phyloP scores from a whole-genome alignment of 345 rosid genomes.

The Pelargonium nanum region DNA sequence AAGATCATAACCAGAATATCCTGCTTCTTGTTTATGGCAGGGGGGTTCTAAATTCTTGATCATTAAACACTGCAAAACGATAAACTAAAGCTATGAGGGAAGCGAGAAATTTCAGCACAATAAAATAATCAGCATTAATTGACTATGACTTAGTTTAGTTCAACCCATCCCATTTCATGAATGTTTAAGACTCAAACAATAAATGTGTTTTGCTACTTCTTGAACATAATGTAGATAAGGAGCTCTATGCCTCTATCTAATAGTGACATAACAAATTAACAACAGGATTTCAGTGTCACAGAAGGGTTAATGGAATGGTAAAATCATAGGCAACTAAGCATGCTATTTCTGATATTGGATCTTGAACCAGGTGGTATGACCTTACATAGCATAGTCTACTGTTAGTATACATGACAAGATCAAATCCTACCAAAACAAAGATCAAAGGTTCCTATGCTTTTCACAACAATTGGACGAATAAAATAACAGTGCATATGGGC shows the following conservation, averaged over 20 bases:
- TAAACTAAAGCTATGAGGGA: conserved; percentile 5
- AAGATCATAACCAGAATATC: conserved; percentile 7
- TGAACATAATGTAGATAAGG: background rate
- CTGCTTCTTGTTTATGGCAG: conserved; percentile 15
- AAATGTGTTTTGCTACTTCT: background rate
- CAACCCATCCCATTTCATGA: background rate
- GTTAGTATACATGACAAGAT: too few relatives aligned
- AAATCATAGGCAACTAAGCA: too few relatives aligned
- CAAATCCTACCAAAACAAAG: too few relatives aligned
- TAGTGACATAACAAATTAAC: background rate
- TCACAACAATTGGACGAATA: too few relatives aligned
- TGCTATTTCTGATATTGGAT: too few relatives aligned
- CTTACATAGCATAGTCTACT: too few relatives aligned
- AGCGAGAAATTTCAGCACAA: background rate
- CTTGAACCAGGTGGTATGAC: too few relatives aligned
- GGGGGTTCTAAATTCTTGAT: conserved; percentile 29
- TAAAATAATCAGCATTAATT: background rate
- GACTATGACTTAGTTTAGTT: background rate
- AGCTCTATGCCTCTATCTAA: background rate
- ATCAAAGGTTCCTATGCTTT: too few relatives aligned
- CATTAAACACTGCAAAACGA: conserved; percentile 57
- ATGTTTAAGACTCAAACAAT: too few relatives aligned
- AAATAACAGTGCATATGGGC: too few relatives aligned
- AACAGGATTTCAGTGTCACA: too few relatives aligned
- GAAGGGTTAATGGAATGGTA: too few relatives aligned